Evolutionary conservation across 306 rosid genomes (phyloP).

Genomic region (Vicia villosa): DNA sequence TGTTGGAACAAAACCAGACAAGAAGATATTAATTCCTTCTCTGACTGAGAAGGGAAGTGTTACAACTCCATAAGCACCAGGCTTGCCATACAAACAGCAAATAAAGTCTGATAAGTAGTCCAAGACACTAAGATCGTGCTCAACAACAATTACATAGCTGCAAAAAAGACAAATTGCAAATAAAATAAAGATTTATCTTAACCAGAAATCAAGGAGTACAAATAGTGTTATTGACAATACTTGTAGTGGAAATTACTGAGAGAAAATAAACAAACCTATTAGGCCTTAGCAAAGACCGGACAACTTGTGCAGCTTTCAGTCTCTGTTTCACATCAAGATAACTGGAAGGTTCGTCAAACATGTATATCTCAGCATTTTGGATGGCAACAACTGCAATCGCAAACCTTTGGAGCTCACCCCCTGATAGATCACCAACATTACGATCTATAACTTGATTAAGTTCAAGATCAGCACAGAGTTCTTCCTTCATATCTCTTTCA

Average conservation of each 20-base stretch:
- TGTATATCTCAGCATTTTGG: conserved; percentile 94
- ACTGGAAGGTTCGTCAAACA: conserved; percentile 99
- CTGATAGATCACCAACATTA: conserved; percentile 93
- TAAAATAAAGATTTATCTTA: conserved; percentile 28
- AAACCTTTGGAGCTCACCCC: conserved; percentile 98
- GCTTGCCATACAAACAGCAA: conserved; percentile 98
- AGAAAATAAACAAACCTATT: conserved; percentile 60
- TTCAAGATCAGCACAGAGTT: conserved; percentile 78
- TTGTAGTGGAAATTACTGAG: conserved; percentile 3
- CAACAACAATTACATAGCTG: conserved; percentile 99
- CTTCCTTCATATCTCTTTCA: conserved; percentile 71
- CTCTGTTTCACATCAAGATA: conserved; percentile 98
- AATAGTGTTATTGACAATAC: neutral
- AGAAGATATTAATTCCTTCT: conserved; percentile 98
- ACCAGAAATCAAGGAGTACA: neutral
- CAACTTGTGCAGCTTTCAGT: conserved; percentile 93
- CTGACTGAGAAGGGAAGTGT: conserved; percentile 99
- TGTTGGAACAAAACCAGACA: conserved; percentile 98
- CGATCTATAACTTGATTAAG: conserved; percentile 96
- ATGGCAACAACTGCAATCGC: conserved; percentile 97
- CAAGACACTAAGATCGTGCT: conserved; percentile 98
- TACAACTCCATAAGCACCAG: conserved; percentile 99
- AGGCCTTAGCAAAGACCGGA: conserved; percentile 88
- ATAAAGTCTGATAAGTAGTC: conserved; percentile 98
- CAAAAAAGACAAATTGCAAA: conserved; percentile 38